Base-by-base conservation (phyloP, 495 filamentous ascomycete species). In the Cenococcum geophilum region DNA sequence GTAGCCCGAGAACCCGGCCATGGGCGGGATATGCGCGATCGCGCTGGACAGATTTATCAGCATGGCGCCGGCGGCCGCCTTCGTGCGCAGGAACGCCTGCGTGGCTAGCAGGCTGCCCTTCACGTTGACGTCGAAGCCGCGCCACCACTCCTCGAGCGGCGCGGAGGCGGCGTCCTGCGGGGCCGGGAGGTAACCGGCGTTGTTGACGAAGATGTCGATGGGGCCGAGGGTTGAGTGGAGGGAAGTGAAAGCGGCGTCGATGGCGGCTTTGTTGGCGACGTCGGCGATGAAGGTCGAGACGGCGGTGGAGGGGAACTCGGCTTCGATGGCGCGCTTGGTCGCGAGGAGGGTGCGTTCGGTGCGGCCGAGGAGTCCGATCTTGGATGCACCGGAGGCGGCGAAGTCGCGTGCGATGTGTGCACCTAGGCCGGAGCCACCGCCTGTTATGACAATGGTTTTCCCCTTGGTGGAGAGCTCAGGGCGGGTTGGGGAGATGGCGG, bases 1-100 rank as follows among this genome's bases (percentile, higher is more conserved):
- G 58, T 80, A 79, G 22, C 70, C 73, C 37, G 62, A 56, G 2
- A 57, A 16, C 21, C 58, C 51, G 1, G 45, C 52, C 49, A 55
- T 20, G 50, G 55, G 55, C 25, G 55, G 55, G 18, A 57, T 57
- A 36, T 57, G 55, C 27, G 12, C 36, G 42, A 57, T 21, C 18
- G 8, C 5, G 42, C 25, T 57, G 6, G 55, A 57, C 27, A 57
- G 18, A 36, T 57, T 16, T 6, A 57, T 27, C 36, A 57, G 36
- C 36, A 42, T 12, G 16, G 55, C 55, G 36, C 55, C 55, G 18
- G 51, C 55, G 9, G 36, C 32, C 42, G 32, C 55, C 27, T 32
- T 32, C 18, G 36, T n/a, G n/a, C 32, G 18, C 20, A 55, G n/a
- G 11, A 55, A 55, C 18, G 18, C 51, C n/a, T 36, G 18, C 20